phyloP scores from a whole-genome alignment of 2,329 filamentous ascomycete genomes.

The Dichotomopilus funicola region DNA sequence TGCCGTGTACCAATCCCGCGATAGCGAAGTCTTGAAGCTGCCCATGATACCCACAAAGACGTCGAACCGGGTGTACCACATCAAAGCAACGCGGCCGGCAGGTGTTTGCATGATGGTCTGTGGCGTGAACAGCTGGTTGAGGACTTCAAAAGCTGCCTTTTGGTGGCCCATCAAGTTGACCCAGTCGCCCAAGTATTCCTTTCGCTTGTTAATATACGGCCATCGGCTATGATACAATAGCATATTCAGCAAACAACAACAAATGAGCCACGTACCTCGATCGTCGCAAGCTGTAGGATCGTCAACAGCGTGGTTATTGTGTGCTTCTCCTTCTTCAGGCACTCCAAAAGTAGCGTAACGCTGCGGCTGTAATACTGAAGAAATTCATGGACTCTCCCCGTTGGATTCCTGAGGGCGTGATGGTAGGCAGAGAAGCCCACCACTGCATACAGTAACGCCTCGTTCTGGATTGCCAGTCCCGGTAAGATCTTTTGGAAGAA shows the following conservation, averaged over 20 bases:
- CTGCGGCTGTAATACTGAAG: constrained; percentile 87
- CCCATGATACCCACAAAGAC: constrained; percentile 77
- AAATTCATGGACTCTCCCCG: constrained; percentile 73
- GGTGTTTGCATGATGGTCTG: constrained; percentile 65
- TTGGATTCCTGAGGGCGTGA: constrained; percentile 61
- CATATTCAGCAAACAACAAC: too few relatives aligned
- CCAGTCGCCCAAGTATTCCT: constrained; percentile 97
- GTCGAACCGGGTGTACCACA: constrained; percentile 91
- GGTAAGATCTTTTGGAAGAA: constrained; percentile 71
- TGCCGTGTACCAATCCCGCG: constrained; percentile 69
- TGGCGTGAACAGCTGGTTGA: constrained; percentile 71
- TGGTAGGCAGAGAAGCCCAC: constrained; percentile 89
- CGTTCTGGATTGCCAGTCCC: constrained; percentile 63
- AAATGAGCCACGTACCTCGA: constrained; percentile 59
- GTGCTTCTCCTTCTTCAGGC: constrained; percentile 64
- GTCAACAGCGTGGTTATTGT: constrained; percentile 72
- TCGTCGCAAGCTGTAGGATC: constrained; percentile 84
- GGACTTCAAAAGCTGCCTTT: constrained; percentile 75
- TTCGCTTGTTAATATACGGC: constrained; percentile 10
- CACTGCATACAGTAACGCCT: constrained; percentile 78
- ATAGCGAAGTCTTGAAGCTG: constrained; percentile 65
- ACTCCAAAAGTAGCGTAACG: constrained; percentile 66
- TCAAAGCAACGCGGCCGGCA: constrained; percentile 64
- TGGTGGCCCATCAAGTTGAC: constrained; percentile 89
- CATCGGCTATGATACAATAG: too few relatives aligned